Evolutionary conservation across 2,329 filamentous ascomycete genomes (phyloP), one percentile per base, ranked within the genome.

Genomic region (Sarocladiaceae sp.): DNA sequence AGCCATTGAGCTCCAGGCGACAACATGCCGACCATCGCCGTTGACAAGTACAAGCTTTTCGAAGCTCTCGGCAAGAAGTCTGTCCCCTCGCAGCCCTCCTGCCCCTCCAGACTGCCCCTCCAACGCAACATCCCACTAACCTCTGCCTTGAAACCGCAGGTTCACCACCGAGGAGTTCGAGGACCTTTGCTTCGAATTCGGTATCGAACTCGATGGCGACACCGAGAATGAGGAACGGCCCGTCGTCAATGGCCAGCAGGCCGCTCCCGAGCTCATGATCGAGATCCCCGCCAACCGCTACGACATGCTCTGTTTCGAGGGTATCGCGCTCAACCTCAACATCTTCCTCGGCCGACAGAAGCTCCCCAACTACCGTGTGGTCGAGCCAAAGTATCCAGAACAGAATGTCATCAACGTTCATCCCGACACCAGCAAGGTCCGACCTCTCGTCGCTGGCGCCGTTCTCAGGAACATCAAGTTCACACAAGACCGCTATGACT

Each of bases 121-220:
- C 42, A 51, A 35, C 44, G 47, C 47, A 26, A 18, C 40, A 50
- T 54, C 45, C 45, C 47, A 33, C 40, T 42, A 42, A 48, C 32
- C 29, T n/a, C 45, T 26, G 3, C 26, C 9, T 6, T 19, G 4
- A 16, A 16, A 27, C 32, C 33, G 32, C 48, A 90, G 85, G 54
- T 91, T 87, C 67, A 95, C 91, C 45, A 93, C 88, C 51, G 81
- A 95, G 58, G 88, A 95, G 60, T 98, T 98, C 61, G 93, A 98
- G 66, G 86, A 95, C 61, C 76, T 98, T 55, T 97, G 93, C 68
- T 98, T 98, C 76, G 91, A 98, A 59, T 98, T 95, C 62, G 90
- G 90, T 48, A 94, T 98, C 62, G 93, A 98, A 68, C 79, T 98
- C 55, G 93, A 98, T 70, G 91, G 97, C 71, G 93, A 98, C 65